Conservation (phyloP, 2,329 filamentous ascomycete species). For the Cladophialophora psammophila region DNA sequence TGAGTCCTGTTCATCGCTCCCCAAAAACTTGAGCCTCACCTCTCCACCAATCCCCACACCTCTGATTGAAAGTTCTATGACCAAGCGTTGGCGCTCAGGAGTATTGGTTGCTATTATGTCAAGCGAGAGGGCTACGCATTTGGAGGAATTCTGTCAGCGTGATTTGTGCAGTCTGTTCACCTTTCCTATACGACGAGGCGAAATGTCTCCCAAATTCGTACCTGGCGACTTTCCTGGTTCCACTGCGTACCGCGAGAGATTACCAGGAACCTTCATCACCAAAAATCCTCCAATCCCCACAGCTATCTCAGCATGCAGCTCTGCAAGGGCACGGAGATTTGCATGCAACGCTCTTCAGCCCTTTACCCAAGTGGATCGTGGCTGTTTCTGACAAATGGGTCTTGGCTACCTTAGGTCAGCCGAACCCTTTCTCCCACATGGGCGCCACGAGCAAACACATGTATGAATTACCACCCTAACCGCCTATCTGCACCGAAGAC, state of each 20-base stretch:
- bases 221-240: neutral
- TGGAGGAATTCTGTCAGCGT: constrained; percentile 18
- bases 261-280: neutral
- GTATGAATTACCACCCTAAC: neutral
- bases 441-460: neutral
- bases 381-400: constrained; percentile 5
- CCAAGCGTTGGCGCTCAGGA: constrained; percentile 24
- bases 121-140: constrained; percentile 13
- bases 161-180: neutral
- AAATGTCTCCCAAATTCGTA: neutral
- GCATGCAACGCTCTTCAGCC: neutral
- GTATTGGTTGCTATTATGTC: neutral
- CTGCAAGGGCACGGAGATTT: neutral
- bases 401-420: constrained; percentile 15
- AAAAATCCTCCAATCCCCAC: neutral
- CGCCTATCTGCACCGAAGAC: neutral
- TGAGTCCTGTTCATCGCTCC: constrained; percentile 47
- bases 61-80: neutral
- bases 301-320: neutral
- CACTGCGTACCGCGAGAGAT: too few relatives aligned
- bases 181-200: neutral
- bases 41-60: neutral
- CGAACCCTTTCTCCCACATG: neutral
- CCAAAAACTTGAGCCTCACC: neutral
- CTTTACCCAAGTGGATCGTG: neutral